phyloP scores from a whole-genome alignment of 2,329 filamentous ascomycete species.

The Tolypocladium cylindrosporum region DNA sequence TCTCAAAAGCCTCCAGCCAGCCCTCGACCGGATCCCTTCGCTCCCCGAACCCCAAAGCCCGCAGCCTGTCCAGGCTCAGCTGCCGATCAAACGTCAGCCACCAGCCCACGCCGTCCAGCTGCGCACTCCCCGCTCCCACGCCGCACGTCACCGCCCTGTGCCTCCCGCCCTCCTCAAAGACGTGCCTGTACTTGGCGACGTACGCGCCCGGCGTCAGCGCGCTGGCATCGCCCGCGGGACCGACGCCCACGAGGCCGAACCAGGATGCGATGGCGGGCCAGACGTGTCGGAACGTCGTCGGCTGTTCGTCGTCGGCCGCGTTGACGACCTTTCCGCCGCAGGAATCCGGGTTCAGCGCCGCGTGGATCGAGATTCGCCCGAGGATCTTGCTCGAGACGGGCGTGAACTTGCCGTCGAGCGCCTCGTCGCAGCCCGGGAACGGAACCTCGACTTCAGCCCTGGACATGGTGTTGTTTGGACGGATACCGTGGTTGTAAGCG shows the following conservation, averaged over 20 bases:
- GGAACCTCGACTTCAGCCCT: conserved; percentile 9
- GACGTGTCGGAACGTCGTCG: conserved; percentile 16
- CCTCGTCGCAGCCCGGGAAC: conserved; percentile 18
- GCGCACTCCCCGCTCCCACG: conserved; percentile 23
- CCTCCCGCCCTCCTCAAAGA: conserved; percentile 16
- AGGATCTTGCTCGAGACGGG: conserved; percentile 20
- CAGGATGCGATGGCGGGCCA: conserved; percentile 20
- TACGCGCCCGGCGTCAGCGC: conserved; percentile 17
- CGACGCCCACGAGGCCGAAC: conserved; percentile 19
- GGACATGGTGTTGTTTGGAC: not conserved
- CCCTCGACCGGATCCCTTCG: conserved; percentile 25
- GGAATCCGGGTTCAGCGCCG: conserved; percentile 13
- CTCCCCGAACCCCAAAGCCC: conserved; percentile 26
- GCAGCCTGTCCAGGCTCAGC: conserved; percentile 29
- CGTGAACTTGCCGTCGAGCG: conserved; percentile 16
- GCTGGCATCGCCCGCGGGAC: conserved; percentile 4
- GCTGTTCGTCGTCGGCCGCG: conserved; percentile 16
- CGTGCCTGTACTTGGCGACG: conserved; percentile 14
- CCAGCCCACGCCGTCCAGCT: conserved; percentile 33
- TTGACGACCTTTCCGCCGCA: conserved; percentile 23
- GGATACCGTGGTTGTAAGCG: conserved; percentile 14
- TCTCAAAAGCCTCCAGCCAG: conserved; percentile 32
- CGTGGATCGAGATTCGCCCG: conserved; percentile 19
- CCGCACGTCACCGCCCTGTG: conserved; percentile 17
- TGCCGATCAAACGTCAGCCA: conserved; percentile 38